Evolutionary conservation across 106 monocot species (phyloP).

Genomic region (Amphibolis antarctica): DNA sequence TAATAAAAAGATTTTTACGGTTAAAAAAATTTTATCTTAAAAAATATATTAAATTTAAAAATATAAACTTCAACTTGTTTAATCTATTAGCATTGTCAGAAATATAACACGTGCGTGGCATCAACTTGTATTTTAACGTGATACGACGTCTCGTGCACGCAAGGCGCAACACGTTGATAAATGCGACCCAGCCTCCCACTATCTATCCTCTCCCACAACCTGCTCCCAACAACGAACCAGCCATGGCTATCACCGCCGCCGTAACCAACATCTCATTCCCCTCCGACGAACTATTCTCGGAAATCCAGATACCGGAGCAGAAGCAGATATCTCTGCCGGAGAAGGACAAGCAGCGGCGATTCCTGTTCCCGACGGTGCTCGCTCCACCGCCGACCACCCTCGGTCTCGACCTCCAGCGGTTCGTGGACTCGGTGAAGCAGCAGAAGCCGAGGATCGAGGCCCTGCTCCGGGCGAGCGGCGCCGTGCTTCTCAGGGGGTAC

Average conservation of each 20-base stretch:
- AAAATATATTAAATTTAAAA: no score
- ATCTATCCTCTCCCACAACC: no score
- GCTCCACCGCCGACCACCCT: constrained; percentile 17
- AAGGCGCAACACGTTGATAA: no score
- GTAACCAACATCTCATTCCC: background rate
- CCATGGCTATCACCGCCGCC: background rate
- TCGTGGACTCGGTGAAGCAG: constrained; percentile 25
- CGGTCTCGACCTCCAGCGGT: constrained; percentile 18
- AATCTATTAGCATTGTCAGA: no score
- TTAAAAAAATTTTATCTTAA: no score
- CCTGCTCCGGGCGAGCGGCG: constrained; percentile 44
- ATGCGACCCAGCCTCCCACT: no score
- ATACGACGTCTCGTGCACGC: no score
- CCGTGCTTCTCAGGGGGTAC: constrained; percentile 60
- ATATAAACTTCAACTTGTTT: no score
- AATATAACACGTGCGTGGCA: no score
- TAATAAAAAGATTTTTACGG: no score
- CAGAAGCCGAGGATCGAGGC: constrained; percentile 36
- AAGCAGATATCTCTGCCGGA: constrained; percentile 7
- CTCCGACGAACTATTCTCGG: constrained; percentile 18
- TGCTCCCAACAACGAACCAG: no score
- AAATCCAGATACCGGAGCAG: constrained; percentile 40
- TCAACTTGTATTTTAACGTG: no score
- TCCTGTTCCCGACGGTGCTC: constrained; percentile 48
- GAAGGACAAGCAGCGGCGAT: constrained; percentile 2